A percentile compares a stretch with the other conserved stretches of the same genome.
Conservation (phyloP, 257 asterid genomes). For the Solanum dulcamara region DNA sequence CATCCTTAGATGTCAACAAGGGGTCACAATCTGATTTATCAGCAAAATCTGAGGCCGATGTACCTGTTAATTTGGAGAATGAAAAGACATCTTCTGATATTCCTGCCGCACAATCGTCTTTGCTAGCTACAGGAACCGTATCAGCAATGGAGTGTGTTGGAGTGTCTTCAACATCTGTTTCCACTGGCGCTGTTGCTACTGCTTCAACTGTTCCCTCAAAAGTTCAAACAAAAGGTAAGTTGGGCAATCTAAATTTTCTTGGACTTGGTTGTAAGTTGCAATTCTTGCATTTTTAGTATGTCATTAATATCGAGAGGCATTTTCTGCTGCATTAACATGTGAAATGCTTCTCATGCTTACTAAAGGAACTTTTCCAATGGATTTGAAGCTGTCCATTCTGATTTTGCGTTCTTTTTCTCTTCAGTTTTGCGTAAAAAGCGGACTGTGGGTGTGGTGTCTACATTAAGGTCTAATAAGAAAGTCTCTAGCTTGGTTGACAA, state of each 20-base stretch:
- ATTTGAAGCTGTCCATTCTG: background rate
- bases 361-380: background rate
- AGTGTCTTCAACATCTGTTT: constrained; percentile 29
- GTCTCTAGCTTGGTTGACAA: constrained; percentile 96
- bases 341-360: background rate
- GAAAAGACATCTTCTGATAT: constrained; percentile 9
- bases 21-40: constrained; percentile 21
- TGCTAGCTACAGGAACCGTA: constrained; percentile 18
- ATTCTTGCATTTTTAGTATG: background rate
- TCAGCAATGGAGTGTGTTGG: constrained; percentile 12
- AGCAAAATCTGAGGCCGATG: constrained; percentile 11
- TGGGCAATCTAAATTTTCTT: background rate
- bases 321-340: background rate
- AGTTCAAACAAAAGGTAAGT: constrained; percentile 58
- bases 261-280: background rate
- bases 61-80: constrained; percentile 10
- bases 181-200: constrained; percentile 27
- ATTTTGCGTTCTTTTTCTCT: background rate
- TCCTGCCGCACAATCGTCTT: constrained; percentile 18
- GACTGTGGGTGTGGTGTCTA: constrained; percentile 50
- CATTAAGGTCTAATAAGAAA: constrained; percentile 83
- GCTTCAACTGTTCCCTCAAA: constrained; percentile 35
- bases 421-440: constrained; percentile 81
- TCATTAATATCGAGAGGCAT: background rate
- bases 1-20: constrained; percentile 12